phyloP scores from a whole-genome alignment of 2,329 filamentous ascomycete species.

The Coniochaeta prunicola region DNA sequence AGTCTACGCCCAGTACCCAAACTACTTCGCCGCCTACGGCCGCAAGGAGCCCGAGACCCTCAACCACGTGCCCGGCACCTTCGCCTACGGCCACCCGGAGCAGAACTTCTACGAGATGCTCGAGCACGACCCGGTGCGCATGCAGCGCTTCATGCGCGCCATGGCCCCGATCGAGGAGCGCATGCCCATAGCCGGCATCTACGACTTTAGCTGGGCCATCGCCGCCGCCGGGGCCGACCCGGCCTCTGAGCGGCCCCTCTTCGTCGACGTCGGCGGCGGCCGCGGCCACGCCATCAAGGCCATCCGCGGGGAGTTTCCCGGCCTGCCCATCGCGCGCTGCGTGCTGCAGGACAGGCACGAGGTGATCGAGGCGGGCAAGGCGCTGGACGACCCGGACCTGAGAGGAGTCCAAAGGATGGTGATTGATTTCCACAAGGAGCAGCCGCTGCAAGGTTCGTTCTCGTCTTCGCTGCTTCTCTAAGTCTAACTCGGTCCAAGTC shows the following conservation, averaged over 20 bases:
- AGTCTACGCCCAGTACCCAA: conserved; percentile 7
- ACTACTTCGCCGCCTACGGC: conserved; percentile 20
- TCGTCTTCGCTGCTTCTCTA: too few relatives aligned
- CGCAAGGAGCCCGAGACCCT: conserved; percentile 14
- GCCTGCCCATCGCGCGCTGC: conserved; percentile 14
- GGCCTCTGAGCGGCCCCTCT: conserved; percentile 10
- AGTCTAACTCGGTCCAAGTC: too few relatives aligned
- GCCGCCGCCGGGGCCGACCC: conserved; percentile 5
- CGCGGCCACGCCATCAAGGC: conserved; percentile 19
- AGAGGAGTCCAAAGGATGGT: conserved; percentile 15
- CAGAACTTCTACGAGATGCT: conserved; percentile 18
- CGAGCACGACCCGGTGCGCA: conserved; percentile 11
- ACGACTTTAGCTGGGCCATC: conserved; percentile 17
- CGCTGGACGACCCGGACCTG: conserved; percentile 10
- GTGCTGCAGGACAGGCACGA: conserved; percentile 22
- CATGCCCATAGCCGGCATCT: conserved; percentile 19
- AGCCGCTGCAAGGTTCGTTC: conserved; percentile 19
- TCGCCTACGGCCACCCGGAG: conserved; percentile 15
- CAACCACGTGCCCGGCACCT: conserved; percentile 16
- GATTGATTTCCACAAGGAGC: conserved; percentile 19
- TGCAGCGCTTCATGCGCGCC: conserved; percentile 17
- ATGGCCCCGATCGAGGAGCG: conserved; percentile 16
- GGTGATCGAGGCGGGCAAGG: conserved; percentile 14
- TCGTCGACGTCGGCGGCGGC: conserved; percentile 24
- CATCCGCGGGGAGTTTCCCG: conserved; percentile 14